phyloP scores from a whole-genome alignment of 306 rosid genomes.

The Quercus cerris region DNA sequence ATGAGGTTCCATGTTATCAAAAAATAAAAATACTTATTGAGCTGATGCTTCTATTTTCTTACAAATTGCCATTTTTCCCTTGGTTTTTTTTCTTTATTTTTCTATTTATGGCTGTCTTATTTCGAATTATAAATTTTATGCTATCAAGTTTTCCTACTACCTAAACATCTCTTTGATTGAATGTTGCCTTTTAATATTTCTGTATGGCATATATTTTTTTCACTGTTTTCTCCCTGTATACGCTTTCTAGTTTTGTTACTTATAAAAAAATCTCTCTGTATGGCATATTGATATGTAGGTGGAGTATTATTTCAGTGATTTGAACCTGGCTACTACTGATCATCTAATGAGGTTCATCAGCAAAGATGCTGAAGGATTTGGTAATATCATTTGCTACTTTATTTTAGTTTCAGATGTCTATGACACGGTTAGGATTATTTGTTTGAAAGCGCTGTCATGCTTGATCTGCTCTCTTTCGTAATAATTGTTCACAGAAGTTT shows the following conservation, averaged over 20 bases:
- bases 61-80: not conserved
- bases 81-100: not conserved
- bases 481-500: not conserved
- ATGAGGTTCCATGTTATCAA: too few relatives aligned
- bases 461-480: not conserved
- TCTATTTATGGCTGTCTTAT: not conserved
- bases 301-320: constrained; percentile 97
- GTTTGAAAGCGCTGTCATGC: not conserved
- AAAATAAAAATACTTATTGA: not conserved
- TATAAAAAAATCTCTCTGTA: not conserved
- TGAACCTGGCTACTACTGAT: constrained; percentile 95
- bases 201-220: not conserved
- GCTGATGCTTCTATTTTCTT: not conserved
- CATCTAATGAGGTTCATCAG: constrained; percentile 94
- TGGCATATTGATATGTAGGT: constrained; percentile 52
- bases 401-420: not conserved
- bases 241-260: too few relatives aligned
- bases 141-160: not conserved
- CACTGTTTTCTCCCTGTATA: too few relatives aligned
- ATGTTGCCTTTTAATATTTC: constrained; percentile 23
- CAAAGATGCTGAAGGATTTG: constrained; percentile 93
- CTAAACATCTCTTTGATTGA: constrained; percentile 4
- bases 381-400: constrained; percentile 39
- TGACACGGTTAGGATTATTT: not conserved
- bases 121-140: not conserved